Conservation (phyloP, 129 eudicot genomes). For the Sambucus nigra region DNA sequence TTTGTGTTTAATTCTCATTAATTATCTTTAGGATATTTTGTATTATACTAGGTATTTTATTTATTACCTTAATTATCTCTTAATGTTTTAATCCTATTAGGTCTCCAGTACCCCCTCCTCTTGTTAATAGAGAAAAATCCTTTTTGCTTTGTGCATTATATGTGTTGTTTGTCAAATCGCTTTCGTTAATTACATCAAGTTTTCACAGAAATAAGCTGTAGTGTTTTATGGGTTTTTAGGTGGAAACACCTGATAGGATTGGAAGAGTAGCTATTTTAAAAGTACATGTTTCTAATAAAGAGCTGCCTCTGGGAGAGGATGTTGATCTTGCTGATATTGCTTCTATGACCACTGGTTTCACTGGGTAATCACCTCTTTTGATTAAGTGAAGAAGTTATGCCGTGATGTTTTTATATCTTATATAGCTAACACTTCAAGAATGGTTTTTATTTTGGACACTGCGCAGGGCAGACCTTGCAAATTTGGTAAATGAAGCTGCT, state of each 20-base stretch:
- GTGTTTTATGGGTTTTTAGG: slow-evolving; percentile 32
- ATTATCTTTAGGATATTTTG: too few relatives aligned
- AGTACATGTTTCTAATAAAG: slow-evolving; percentile 87
- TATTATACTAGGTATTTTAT: too few relatives aligned
- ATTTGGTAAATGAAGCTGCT: slow-evolving; percentile 98
- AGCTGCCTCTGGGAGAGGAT: slow-evolving; percentile 80
- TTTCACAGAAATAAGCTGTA: slow-evolving; percentile 3
- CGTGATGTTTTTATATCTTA: not conserved
- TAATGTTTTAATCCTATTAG: too few relatives aligned
- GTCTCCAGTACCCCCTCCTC: too few relatives aligned
- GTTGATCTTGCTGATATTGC: slow-evolving; percentile 72
- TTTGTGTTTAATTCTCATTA: too few relatives aligned
- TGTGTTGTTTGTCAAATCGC: too few relatives aligned
- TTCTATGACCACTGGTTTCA: slow-evolving; percentile 96
- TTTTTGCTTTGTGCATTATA: too few relatives aligned
- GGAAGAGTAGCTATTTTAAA: slow-evolving; percentile 86
- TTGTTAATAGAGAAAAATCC: too few relatives aligned
- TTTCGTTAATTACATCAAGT: too few relatives aligned
- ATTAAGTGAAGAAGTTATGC: slow-evolving; percentile 1
- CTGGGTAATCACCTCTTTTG: slow-evolving; percentile 51
- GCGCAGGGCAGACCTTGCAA: slow-evolving; percentile 98
- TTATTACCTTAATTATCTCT: too few relatives aligned
- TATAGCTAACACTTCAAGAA: slow-evolving; percentile 4
- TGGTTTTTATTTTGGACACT: slow-evolving; percentile 13
- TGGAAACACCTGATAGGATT: slow-evolving; percentile 91